Evolutionary conservation across 768 basidiomycete genomes (phyloP).

Genomic region (Boletus bicolor): DNA sequence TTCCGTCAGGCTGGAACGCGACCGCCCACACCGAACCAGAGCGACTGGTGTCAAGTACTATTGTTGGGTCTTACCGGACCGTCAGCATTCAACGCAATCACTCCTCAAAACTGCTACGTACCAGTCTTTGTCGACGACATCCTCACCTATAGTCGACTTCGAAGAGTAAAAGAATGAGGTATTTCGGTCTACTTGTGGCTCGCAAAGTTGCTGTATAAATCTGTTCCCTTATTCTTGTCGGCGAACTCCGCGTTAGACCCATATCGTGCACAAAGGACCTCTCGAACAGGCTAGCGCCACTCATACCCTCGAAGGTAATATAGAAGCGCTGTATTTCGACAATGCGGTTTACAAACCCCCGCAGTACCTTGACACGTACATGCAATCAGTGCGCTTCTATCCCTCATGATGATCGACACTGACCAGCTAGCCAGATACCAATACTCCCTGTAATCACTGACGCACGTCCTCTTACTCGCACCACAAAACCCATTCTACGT

Average conservation of each 20-base stretch:
- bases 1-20: not conserved
- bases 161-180: not conserved
- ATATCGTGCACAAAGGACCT: too few species aligned
- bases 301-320: not conserved
- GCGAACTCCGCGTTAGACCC: too few species aligned
- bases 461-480: constrained; percentile 73
- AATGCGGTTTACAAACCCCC: not conserved
- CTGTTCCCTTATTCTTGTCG: too few species aligned
- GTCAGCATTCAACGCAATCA: not conserved
- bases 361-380: constrained; percentile 18
- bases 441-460: constrained; percentile 65
- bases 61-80: not conserved
- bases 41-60: not conserved
- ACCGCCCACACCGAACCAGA: not conserved
- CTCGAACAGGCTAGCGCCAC: too few species aligned
- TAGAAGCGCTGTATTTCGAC: not conserved
- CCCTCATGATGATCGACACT: not conserved
- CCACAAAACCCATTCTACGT: constrained; percentile 83
- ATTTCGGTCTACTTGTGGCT: too few species aligned
- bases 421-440: constrained; percentile 10
- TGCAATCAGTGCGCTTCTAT: constrained; percentile 47
- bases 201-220: not conserved
- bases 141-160: not conserved
- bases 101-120: not conserved
- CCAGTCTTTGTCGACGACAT: not conserved